Conservation (phyloP, 805 yeast species). For the Candida orba region DNA sequence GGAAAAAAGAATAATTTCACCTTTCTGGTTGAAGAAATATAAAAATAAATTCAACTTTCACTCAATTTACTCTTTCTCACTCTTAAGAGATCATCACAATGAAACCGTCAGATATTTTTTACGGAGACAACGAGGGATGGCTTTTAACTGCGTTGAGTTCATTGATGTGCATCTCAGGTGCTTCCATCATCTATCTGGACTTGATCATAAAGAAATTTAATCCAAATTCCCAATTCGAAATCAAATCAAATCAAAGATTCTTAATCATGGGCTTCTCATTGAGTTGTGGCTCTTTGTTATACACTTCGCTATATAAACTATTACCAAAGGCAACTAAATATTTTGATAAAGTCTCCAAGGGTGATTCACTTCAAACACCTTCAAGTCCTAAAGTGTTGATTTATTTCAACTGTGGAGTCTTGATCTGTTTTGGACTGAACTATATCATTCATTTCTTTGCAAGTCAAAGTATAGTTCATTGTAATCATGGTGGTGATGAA, state of each 20-base stretch:
- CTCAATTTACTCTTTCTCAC: no score
- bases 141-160: slow-evolving; percentile 58
- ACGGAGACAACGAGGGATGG: slow-evolving; percentile 45
- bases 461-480: slow-evolving; percentile 78
- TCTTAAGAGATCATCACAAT: no score
- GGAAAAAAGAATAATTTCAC: no score
- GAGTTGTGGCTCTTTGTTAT: slow-evolving; percentile 73
- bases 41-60: no score
- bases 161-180: slow-evolving; percentile 64
- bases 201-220: slow-evolving; percentile 41
- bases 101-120: neutral
- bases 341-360: slow-evolving; percentile 22
- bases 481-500: slow-evolving; percentile 52
- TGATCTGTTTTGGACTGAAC: slow-evolving; percentile 54
- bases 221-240: slow-evolving; percentile 38
- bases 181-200: slow-evolving; percentile 57
- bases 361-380: neutral
- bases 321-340: slow-evolving; percentile 61
- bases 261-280: slow-evolving; percentile 69
- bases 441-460: slow-evolving; percentile 63
- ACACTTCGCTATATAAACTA: slow-evolving; percentile 70
- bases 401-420: slow-evolving; percentile 52
- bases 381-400: slow-evolving; percentile 31
- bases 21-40: no score
- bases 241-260: slow-evolving; percentile 54